Percentiles rank a stretch among this genome's conserved stretches.
These are phyloP conservation scores for Fusarium illudens DNA, from an alignment of 2,329 filamentous ascomycete species.

Conservation along the genomic window DNA sequence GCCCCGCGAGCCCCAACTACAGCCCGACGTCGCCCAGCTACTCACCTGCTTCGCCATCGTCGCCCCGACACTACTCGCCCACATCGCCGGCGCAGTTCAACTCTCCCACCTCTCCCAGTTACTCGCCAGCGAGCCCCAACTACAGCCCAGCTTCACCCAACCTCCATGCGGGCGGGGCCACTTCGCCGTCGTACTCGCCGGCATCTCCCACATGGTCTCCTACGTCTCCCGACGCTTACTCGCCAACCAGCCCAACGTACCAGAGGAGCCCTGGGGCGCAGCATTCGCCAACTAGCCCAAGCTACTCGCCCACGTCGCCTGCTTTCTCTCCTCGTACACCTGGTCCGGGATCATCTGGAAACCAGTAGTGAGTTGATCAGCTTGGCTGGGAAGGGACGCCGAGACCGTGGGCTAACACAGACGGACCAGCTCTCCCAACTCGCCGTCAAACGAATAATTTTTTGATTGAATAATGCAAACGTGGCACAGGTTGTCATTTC, in stretches of 20 bases:
- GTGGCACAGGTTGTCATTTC: constrained; percentile 46
- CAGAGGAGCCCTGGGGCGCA: constrained; percentile 62
- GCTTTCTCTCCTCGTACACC: constrained; percentile 57
- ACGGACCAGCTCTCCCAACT: constrained; percentile 53
- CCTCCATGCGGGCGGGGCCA: constrained; percentile 53
- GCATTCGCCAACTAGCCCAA: constrained; percentile 72
- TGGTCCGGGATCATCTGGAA: constrained; percentile 54
- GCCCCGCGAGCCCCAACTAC: constrained; percentile 67
- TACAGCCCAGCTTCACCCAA: constrained; percentile 76
- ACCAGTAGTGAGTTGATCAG: constrained; percentile 50
- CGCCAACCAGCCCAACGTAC: constrained; percentile 70
- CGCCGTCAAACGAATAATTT: constrained; percentile 53
- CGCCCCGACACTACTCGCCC: constrained; percentile 66
- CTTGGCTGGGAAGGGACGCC: background rate
- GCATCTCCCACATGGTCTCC: constrained; percentile 82
- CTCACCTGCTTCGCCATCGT: constrained; percentile 68
- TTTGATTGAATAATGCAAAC: constrained; percentile 47
- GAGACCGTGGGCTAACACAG: constrained; percentile 43
- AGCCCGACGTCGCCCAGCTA: constrained; percentile 73
- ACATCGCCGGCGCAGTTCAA: constrained; percentile 79
- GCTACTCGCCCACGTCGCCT: constrained; percentile 72
- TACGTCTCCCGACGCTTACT: constrained; percentile 72
- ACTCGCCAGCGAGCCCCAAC: constrained; percentile 74
- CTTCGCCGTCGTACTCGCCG: constrained; percentile 71
- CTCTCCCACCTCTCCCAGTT: constrained; percentile 77